Conservation (phyloP, 2,329 filamentous ascomycete genomes). For the Colletotrichum melonis region DNA sequence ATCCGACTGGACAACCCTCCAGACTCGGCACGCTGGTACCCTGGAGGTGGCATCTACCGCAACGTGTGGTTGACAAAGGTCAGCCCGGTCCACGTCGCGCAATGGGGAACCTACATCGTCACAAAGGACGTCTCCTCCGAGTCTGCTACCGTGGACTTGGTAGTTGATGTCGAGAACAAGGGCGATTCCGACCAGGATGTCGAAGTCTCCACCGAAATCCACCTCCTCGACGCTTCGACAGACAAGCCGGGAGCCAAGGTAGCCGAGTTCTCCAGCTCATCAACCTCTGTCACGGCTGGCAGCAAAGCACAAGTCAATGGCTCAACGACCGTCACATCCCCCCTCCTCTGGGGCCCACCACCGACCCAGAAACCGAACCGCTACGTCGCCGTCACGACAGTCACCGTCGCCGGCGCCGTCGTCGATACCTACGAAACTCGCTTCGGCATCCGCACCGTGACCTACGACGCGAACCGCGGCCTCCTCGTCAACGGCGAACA, state of each 20-base stretch:
- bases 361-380: conserved; percentile 58
- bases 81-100: conserved; percentile 56
- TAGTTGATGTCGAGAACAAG: conserved; percentile 59
- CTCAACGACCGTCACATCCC: conserved; percentile 46
- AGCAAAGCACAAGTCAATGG: conserved; percentile 46
- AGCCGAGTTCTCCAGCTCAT: conserved; percentile 47
- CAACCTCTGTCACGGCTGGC: conserved; percentile 44
- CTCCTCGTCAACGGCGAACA: conserved; percentile 58
- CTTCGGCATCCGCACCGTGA: conserved; percentile 61
- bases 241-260: conserved; percentile 42
- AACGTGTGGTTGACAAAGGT: conserved; percentile 66
- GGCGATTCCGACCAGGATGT: conserved; percentile 45
- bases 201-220: conserved; percentile 53
- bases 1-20: conserved; percentile 62
- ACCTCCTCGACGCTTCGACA: conserved; percentile 48
- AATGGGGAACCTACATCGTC: conserved; percentile 62
- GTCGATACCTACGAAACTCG: conserved; percentile 60
- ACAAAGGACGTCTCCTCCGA: conserved; percentile 55
- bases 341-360: conserved; percentile 59
- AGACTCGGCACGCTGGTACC: conserved; percentile 64
- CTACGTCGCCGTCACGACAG: conserved; percentile 57
- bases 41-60: conserved; percentile 64
- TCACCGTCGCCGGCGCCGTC: conserved; percentile 41
- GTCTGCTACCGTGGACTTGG: conserved; percentile 56
- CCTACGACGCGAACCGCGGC: conserved; percentile 53